These are phyloP conservation scores for Recurvomyces mirabilis DNA, from an alignment of 495 filamentous ascomycete species.

Conservation along the genomic window DNA sequence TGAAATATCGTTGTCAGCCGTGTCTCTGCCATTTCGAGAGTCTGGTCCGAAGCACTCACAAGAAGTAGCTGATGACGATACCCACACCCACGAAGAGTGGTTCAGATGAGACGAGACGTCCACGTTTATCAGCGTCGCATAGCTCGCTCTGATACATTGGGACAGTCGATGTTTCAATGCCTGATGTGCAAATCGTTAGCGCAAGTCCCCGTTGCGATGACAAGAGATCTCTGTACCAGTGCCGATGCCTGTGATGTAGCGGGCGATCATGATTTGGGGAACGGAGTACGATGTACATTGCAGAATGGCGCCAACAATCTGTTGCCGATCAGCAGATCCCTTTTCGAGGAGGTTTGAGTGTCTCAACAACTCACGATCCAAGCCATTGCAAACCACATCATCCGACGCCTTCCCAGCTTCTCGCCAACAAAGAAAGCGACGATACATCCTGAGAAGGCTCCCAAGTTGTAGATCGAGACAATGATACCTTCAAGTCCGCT, in stretches of 20 bases:
- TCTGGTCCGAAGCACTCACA: no score
- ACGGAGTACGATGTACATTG: conserved; percentile 25
- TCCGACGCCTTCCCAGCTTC: conserved; percentile 23
- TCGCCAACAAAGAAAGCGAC: conserved; percentile 25
- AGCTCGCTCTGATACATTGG: conserved; percentile 30
- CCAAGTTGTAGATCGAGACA: conserved; percentile 29
- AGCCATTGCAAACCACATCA: conserved; percentile 30
- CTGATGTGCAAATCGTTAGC: neutral
- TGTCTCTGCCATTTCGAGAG: no score
- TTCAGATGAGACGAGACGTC: conserved; percentile 26
- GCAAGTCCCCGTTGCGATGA: conserved; percentile 1
- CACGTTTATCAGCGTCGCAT: conserved; percentile 24
- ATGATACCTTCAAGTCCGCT: conserved; percentile 25
- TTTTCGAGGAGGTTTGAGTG: no score
- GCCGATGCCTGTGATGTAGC: conserved; percentile 27
- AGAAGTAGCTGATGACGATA: conserved; percentile 27
- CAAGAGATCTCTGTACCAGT: conserved; percentile 25
- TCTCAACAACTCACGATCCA: conserved; percentile 24
- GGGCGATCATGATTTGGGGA: conserved; percentile 23
- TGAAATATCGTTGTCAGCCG: no score
- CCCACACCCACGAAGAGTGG: conserved; percentile 29
- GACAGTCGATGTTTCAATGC: conserved; percentile 23
- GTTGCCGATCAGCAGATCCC: no score
- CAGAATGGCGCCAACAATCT: conserved; percentile 25
- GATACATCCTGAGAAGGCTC: conserved; percentile 27